Evolutionary conservation across 768 basidiomycete genomes (phyloP), one percentile per base, ranked within the genome.

Genomic region (Boletus tylopilopsis): DNA sequence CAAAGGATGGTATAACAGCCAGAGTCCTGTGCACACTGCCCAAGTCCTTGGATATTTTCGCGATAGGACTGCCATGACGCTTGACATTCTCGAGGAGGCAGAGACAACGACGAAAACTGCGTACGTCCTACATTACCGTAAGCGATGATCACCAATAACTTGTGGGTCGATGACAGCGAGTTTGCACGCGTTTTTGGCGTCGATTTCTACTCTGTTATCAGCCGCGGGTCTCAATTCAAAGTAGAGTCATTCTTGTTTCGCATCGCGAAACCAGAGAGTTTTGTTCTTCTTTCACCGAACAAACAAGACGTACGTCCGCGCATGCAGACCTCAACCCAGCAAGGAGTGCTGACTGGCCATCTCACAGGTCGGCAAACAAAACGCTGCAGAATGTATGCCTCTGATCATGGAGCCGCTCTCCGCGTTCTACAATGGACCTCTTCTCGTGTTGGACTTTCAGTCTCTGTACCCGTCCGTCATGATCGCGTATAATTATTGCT

Each of bases 201-300:
- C 37, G 96, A 99, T 68, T 98, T 97, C 65, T 90, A 86, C 63
- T 96, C 94, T 4, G 94, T 97, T 27, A 80, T 96, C 54, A 93
- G 82, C 52, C 82, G 96, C 27, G 96, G 96, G 0, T 96, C 94
- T 1, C 96, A 99, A 61, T 98, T 93, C 76, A 99, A 98, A 70
- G 96, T 98, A 23, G 96, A 99, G 71, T 94, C 94, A 0, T 95
- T 99, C 72, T 87, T 99, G 87, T 94, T 96, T 67, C 84, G 94
- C 18, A 93, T 98, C 41, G 90, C 90, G 16, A 98, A 98, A 67
- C 94, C 96, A 0, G 96, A 98, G 65, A 89, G 79, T 56, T 94
- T 94, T 56, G 80, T 97, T 19, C 72, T 99, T 5, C 71, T 95
- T 12, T 97, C 95, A 0, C 96, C 96, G 0, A 94, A 85, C 54